Base-by-base conservation (phyloP, 2,329 filamentous ascomycete genomes). In the Aspergillus sp. region DNA sequence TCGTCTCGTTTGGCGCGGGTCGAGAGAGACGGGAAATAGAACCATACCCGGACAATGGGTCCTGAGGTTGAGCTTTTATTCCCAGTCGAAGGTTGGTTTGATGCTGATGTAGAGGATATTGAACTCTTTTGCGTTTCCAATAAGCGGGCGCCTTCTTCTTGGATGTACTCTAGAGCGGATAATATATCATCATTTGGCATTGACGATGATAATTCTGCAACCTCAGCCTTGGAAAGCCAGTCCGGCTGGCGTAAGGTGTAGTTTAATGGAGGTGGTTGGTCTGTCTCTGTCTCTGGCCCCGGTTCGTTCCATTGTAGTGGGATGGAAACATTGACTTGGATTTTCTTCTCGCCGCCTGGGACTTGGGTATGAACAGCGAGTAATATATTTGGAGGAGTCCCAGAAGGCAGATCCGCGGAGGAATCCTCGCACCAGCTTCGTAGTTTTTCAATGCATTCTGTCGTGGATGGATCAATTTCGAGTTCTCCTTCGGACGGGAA, bases 11-110 rank as follows among this genome's bases (percentile, higher is more conserved):
- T 87, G 46, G 79, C 77, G 3, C 84, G 80, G 0, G 84, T 86
- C 41, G 80, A 83, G 54, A 87, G 80, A 1, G 83, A 86, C 0
- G 84, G 84, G 60, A 87, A 86, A 69, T 86, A 86, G 65, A 86
- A 86, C 84, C 84, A 86, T 1, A 82, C 84, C 8, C 84, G 74
- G 3, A 83, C 77, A 1, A 82, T 64, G 0, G 76, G 67, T 0
- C 57, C 64, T 11, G 41, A 48, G 1, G 11, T 43, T 2, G 21
- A 37, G 6, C 8, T 21, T 4, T 21, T 55, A 5, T 23, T 52
- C 49, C 6, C 4, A 2, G 51, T 24, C 6, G 17, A 4, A 12
- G 7, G 17, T 8, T 9, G 15, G 11, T 23, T n/a, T 12, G 21
- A 6, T 11, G 14, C n/a, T 15, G n/a, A 47, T 9, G 7, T 11